These are phyloP conservation scores for Anthracocystis walkeri DNA, from an alignment of 1,284 basidiomycete species.

Conservation along the genomic window DNA sequence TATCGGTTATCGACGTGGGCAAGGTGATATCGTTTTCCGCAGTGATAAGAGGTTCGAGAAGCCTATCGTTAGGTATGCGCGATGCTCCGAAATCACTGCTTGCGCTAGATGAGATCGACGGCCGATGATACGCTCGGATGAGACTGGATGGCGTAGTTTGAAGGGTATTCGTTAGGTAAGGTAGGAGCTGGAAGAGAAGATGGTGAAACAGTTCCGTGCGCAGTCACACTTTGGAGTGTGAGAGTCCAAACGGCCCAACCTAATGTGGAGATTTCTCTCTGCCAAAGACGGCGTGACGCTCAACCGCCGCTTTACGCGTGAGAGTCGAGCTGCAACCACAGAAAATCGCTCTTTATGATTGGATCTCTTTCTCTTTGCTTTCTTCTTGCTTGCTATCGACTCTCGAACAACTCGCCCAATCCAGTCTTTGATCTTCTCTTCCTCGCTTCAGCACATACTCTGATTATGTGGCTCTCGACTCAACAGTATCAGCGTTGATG, in stretches of 20 bases:
- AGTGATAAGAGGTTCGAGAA: constrained; percentile 2
- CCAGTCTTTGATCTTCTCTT: background rate
- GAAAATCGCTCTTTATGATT: constrained; percentile 3
- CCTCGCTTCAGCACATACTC: too few relatives aligned
- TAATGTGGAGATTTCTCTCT: constrained; percentile 14
- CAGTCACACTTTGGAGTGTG: background rate
- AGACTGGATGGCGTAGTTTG: background rate
- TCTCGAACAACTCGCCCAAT: background rate
- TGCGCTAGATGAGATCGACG: background rate
- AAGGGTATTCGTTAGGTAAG: background rate
- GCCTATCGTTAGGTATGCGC: background rate
- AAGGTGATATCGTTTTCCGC: background rate
- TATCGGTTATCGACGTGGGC: constrained; percentile 10
- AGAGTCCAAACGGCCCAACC: background rate
- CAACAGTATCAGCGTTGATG: background rate
- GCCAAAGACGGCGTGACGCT: constrained; percentile 1
- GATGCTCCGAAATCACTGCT: too few relatives aligned
- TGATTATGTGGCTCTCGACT: too few relatives aligned
- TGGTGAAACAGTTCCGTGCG: constrained; percentile 4
- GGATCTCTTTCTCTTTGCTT: constrained; percentile 4
- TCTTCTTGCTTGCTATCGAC: background rate
- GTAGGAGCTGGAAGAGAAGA: background rate
- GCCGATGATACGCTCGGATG: background rate
- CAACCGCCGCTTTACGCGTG: constrained; percentile 17
- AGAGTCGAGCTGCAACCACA: background rate